Conservation (phyloP, 768 basidiomycete genomes). For the Dendrothele bispora region DNA sequence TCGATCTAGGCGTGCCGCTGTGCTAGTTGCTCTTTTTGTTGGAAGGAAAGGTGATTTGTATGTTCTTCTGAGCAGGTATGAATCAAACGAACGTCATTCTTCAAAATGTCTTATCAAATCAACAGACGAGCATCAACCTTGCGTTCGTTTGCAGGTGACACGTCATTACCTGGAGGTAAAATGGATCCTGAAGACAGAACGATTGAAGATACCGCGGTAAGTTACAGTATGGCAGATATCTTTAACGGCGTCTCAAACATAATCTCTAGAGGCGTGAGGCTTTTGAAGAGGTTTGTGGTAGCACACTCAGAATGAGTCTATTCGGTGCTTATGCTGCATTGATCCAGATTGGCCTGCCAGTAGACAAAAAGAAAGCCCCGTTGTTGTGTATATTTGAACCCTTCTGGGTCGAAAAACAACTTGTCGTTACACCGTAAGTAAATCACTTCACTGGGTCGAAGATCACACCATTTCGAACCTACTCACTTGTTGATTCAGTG, state of each 20-base stretch:
- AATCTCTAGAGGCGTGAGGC: conserved; percentile 89
- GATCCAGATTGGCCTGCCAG: conserved; percentile 77
- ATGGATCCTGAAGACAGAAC: conserved; percentile 66
- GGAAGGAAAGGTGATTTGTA: conserved; percentile 83
- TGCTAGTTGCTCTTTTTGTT: conserved; percentile 82
- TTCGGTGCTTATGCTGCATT: too few relatives aligned
- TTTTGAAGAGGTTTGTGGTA: conserved; percentile 80
- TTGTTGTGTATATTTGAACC: conserved; percentile 79
- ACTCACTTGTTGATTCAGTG: conserved; percentile 40
- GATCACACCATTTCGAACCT: neutral
- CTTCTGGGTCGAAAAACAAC: conserved; percentile 67
- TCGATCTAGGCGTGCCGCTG: conserved; percentile 64
- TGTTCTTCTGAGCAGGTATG: conserved; percentile 82
- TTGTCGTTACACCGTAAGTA: conserved; percentile 84
- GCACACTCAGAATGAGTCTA: too few relatives aligned
- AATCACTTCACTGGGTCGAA: neutral
- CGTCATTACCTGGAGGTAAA: conserved; percentile 85
- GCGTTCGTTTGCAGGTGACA: conserved; percentile 82
- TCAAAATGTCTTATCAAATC: neutral
- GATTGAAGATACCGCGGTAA: conserved; percentile 80
- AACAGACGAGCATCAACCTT: conserved; percentile 71
- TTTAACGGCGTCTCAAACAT: neutral
- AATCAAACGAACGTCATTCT: conserved; percentile 23
- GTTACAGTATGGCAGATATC: conserved; percentile 20
- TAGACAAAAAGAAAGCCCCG: conserved; percentile 67